Conservation (phyloP, 306 rosid species). For the Alnus glutinosa region DNA sequence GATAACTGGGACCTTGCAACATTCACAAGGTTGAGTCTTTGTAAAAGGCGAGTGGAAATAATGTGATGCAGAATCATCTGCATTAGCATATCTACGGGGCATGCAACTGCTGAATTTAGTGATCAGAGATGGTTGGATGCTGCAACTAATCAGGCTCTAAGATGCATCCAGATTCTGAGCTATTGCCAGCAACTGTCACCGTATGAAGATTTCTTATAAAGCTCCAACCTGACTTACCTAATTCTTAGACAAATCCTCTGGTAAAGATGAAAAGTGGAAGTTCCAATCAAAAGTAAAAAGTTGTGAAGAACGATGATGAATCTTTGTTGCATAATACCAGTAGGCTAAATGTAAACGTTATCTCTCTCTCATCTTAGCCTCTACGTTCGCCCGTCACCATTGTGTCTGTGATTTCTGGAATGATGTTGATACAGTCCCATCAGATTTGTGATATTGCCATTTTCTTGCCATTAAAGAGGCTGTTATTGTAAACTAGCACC, state of each 20-base stretch:
- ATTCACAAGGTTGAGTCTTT: neutral
- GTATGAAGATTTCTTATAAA: neutral
- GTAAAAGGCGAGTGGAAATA: neutral
- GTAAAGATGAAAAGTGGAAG: neutral
- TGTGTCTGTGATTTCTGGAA: neutral
- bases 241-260: neutral
- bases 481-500: neutral
- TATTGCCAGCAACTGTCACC: neutral
- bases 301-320: neutral
- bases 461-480: neutral
- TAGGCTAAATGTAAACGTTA: too few relatives aligned
- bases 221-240: neutral
- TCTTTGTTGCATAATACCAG: neutral
- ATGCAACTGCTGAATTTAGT: neutral
- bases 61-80: neutral
- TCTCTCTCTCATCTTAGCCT: too few relatives aligned
- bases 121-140: neutral
- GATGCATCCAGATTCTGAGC: neutral
- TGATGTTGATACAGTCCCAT: neutral
- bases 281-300: neutral
- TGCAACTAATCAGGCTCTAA: neutral
- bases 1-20: neutral
- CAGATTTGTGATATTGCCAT: neutral
- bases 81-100: neutral
- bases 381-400: too few relatives aligned